These are phyloP conservation scores for Neospora caninum DNA, from an alignment of 169 alveolate species.

Conservation along the genomic window DNA sequence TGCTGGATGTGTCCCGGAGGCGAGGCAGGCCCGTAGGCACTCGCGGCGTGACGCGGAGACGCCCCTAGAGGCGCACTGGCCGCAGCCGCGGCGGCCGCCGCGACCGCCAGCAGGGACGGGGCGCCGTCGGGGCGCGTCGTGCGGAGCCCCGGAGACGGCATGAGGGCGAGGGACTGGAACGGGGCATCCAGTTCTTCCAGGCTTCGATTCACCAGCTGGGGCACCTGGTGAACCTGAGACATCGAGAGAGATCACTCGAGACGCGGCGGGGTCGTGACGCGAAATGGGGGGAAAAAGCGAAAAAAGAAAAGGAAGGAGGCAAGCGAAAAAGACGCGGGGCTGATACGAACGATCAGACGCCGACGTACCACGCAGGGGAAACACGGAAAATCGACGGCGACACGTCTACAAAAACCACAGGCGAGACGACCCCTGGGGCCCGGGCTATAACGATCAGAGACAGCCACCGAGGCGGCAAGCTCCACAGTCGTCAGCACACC, in stretches of 20 bases:
- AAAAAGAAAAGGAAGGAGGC: neutral
- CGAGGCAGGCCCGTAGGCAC: neutral
- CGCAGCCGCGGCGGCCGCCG: neutral
- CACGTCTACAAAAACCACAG: too few species aligned
- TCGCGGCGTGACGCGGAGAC: too few species aligned
- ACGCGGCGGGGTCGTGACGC: neutral
- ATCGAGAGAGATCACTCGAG: neutral
- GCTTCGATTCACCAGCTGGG: conserved; percentile 71
- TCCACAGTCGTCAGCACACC: too few species aligned
- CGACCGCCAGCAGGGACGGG: neutral
- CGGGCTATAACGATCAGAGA: too few species aligned
- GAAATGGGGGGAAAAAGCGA: neutral
- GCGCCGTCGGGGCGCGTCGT: neutral
- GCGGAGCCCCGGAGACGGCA: neutral
- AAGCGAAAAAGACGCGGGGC: too few species aligned
- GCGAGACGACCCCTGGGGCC: too few species aligned
- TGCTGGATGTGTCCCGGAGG: neutral
- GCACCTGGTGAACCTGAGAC: conserved; percentile 43
- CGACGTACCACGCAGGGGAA: too few species aligned
- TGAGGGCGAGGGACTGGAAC: neutral
- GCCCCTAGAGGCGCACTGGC: neutral
- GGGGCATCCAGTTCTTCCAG: conserved; percentile 24
- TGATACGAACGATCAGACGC: too few species aligned
- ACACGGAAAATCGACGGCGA: too few species aligned
- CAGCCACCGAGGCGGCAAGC: too few species aligned